These are phyloP conservation scores for Sporothrix humicola DNA, from an alignment of 2,329 filamentous ascomycete genomes.

Conservation along the genomic window DNA sequence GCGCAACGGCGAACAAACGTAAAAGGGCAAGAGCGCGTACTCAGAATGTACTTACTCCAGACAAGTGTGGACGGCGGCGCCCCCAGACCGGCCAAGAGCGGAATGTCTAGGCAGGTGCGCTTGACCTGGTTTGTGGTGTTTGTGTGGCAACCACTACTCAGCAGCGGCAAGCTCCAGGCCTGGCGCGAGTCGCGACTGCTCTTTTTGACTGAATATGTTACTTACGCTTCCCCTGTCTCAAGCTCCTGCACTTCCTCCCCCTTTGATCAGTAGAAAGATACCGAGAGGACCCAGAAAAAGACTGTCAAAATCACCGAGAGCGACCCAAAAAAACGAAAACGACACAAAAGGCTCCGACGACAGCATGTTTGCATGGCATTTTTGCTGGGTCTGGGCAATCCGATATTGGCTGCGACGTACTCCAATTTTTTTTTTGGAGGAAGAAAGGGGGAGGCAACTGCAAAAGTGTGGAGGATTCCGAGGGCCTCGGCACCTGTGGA, in stretches of 20 bases:
- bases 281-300: neutral
- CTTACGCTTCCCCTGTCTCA: neutral
- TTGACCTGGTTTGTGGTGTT: constrained; percentile 22
- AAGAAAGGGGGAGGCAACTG: constrained; percentile 21
- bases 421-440: constrained; percentile 28
- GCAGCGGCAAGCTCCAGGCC: constrained; percentile 13
- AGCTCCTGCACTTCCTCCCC: neutral
- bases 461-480: constrained; percentile 34
- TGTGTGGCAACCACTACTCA: constrained; percentile 23
- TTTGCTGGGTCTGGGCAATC: neutral
- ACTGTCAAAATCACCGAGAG: neutral
- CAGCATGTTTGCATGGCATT: neutral
- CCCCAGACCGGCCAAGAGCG: constrained; percentile 13
- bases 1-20: too few relatives aligned
- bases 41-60: too few relatives aligned
- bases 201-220: neutral
- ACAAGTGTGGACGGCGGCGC: neutral
- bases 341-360: neutral
- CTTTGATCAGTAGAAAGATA: neutral
- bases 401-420: constrained; percentile 16
- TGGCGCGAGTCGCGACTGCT: constrained; percentile 7
- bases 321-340: constrained; percentile 7
- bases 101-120: neutral
- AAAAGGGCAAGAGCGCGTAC: neutral
- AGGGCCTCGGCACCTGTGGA: constrained; percentile 37